A percentile compares a stretch with the other conserved stretches of the same genome.
These are phyloP conservation scores for Alternaria rosae DNA, from an alignment of 2,329 filamentous ascomycete species.

Conservation along the genomic window DNA sequence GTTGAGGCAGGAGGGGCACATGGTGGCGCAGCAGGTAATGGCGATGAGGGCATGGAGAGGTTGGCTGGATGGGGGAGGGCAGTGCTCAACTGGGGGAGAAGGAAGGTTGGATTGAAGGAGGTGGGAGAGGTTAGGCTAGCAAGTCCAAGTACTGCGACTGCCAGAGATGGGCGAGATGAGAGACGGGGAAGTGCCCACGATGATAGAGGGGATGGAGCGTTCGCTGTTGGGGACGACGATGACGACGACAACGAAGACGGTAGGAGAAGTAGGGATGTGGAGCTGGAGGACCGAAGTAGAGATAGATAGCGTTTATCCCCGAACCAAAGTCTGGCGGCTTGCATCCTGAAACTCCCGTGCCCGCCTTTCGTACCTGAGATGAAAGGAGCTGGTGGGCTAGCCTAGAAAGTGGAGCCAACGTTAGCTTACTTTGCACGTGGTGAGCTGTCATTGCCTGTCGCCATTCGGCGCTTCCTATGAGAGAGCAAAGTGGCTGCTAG, in stretches of 20 bases:
- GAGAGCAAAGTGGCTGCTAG: neutral
- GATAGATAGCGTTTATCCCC: constrained; percentile 4
- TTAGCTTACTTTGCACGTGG: constrained; percentile 10
- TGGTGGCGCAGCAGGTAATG: constrained; percentile 6
- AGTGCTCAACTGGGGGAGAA: constrained; percentile 30
- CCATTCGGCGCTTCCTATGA: neutral
- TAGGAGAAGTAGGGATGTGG: constrained; percentile 8
- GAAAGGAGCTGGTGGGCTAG: constrained; percentile 8
- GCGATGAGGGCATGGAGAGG: constrained; percentile 43
- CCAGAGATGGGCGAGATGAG: neutral
- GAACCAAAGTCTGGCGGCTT: neutral
- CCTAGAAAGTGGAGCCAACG: constrained; percentile 1
- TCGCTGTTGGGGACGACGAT: constrained; percentile 17
- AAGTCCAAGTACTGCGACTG: constrained; percentile 29
- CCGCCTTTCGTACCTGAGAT: constrained; percentile 2
- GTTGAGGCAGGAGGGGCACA: constrained; percentile 68
- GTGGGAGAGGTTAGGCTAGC: constrained; percentile 35
- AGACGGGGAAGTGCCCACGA: constrained; percentile 7
- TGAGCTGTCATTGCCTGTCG: constrained; percentile 13
- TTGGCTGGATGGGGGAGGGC: constrained; percentile 30
- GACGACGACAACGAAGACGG: constrained; percentile 14
- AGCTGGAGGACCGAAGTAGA: constrained; percentile 22
- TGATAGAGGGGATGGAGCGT: constrained; percentile 8
- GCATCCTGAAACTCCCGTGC: neutral
- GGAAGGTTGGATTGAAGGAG: constrained; percentile 21